Evolutionary conservation across 495 filamentous ascomycete species (phyloP).

Genomic region (Annulohypoxylon stygium): DNA sequence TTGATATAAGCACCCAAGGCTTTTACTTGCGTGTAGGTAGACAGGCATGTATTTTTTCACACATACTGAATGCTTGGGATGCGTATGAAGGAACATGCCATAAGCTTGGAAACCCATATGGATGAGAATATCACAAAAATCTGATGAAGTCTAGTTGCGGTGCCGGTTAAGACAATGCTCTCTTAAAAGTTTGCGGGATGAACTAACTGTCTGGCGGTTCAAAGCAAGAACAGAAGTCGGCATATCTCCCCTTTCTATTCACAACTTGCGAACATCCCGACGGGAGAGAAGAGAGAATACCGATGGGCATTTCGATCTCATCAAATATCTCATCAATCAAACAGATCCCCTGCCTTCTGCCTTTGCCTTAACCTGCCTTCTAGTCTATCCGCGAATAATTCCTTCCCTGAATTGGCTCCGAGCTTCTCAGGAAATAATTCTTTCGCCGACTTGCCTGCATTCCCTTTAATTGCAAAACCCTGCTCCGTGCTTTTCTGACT

Average conservation of each 20-base stretch:
- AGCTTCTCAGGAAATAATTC: slow-evolving; percentile 80
- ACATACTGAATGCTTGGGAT: neutral
- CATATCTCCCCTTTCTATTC: neutral
- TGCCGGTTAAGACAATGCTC: neutral
- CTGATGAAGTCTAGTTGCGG: neutral
- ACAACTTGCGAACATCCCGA: neutral
- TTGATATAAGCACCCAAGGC: no score
- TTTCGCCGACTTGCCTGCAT: slow-evolving; percentile 66
- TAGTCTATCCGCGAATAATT: slow-evolving; percentile 71
- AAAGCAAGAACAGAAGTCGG: neutral
- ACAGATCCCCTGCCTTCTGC: slow-evolving; percentile 68
- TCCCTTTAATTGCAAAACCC: slow-evolving; percentile 76
- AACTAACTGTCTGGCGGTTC: neutral
- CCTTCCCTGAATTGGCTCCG: slow-evolving; percentile 74
- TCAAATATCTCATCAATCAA: slow-evolving; percentile 54
- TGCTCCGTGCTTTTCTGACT: slow-evolving; percentile 61
- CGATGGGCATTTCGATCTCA: no score
- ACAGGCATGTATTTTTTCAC: neutral
- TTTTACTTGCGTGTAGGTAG: neutral
- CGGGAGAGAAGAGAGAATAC: neutral
- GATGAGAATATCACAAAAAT: neutral
- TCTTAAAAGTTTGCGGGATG: neutral
- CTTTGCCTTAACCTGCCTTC: slow-evolving; percentile 62
- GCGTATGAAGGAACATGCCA: neutral
- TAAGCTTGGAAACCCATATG: neutral